phyloP scores from a whole-genome alignment of 176 grass and related monocot species.

The Eremochloa ophiuroides region DNA sequence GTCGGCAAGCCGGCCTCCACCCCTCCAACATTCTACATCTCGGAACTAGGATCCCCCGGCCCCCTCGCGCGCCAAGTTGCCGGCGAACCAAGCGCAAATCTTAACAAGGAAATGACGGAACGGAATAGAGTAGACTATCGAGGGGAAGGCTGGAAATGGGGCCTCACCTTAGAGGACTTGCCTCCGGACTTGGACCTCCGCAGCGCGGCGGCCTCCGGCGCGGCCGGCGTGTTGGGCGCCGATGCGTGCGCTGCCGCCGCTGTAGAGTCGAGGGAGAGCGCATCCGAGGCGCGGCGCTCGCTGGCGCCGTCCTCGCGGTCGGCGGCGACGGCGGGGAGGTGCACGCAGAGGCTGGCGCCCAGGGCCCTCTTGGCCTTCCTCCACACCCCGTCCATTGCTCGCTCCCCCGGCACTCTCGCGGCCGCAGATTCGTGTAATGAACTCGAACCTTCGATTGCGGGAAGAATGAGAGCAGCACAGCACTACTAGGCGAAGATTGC shows the following conservation, averaged over 20 bases:
- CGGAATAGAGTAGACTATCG: not conserved
- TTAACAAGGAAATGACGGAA: not conserved
- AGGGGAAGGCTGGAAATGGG: not conserved
- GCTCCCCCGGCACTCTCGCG: not conserved
- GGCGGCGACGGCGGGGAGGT: constrained; percentile 39
- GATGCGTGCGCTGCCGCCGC: constrained; percentile 6
- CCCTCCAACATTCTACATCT: constrained; percentile 19
- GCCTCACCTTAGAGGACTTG: constrained; percentile 71
- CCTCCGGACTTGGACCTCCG: constrained; percentile 65
- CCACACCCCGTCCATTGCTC: constrained; percentile 67
- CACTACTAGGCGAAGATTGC: not conserved
- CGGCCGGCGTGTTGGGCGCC: constrained; percentile 48
- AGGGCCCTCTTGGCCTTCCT: constrained; percentile 78
- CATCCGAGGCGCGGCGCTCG: constrained; percentile 42
- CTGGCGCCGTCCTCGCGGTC: constrained; percentile 33
- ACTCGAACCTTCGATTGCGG: not conserved
- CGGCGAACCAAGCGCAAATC: constrained; percentile 7
- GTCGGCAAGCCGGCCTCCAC: constrained; percentile 1
- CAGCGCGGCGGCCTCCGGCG: constrained; percentile 35
- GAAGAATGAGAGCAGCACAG: not conserved
- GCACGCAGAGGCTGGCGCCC: constrained; percentile 55
- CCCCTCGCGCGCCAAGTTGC: not conserved
- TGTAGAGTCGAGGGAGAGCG: constrained; percentile 17
- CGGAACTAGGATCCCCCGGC: not conserved
- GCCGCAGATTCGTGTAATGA: not conserved